Evolutionary conservation across 108 stramenopile species (phyloP).

Genomic region (Nitzschia sp.): DNA sequence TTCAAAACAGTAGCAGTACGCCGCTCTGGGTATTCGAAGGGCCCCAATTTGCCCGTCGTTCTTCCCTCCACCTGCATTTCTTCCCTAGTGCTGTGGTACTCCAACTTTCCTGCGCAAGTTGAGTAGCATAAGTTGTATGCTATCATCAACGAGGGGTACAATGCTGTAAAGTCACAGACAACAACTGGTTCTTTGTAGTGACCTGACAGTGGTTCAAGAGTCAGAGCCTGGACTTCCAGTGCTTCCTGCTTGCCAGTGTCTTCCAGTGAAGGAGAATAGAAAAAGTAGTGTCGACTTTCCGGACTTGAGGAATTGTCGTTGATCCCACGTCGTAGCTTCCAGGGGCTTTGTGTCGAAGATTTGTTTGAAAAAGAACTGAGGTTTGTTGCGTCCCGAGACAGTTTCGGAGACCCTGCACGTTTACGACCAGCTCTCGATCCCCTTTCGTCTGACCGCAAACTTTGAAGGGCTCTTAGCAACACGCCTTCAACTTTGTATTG

Average conservation of each 20-base stretch:
- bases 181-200: constrained; percentile 93
- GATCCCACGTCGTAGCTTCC: constrained; percentile 58
- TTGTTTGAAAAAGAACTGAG: constrained; percentile 38
- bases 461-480: constrained; percentile 76
- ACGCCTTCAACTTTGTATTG: constrained; percentile 89
- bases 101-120: constrained; percentile 82
- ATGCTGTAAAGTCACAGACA: constrained; percentile 94
- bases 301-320: constrained; percentile 10
- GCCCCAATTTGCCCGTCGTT: constrained; percentile 58
- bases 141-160: constrained; percentile 97
- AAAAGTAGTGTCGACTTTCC: constrained; percentile 65
- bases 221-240: constrained; percentile 84
- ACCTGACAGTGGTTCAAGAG: constrained; percentile 86
- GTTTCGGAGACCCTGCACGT: constrained; percentile 15
- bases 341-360: constrained; percentile 80
- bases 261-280: constrained; percentile 75
- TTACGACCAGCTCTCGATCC: constrained; percentile 68
- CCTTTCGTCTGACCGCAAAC: constrained; percentile 74
- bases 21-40: constrained; percentile 70
- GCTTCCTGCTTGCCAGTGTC: constrained; percentile 86
- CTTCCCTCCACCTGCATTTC: constrained; percentile 66
- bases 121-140: constrained; percentile 98
- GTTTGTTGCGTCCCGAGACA: constrained; percentile 27
- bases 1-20: constrained; percentile 70
- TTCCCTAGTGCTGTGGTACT: constrained; percentile 78